phyloP scores from a whole-genome alignment of 2,329 filamentous ascomycete species.

The Sordariomycetes sp. region DNA sequence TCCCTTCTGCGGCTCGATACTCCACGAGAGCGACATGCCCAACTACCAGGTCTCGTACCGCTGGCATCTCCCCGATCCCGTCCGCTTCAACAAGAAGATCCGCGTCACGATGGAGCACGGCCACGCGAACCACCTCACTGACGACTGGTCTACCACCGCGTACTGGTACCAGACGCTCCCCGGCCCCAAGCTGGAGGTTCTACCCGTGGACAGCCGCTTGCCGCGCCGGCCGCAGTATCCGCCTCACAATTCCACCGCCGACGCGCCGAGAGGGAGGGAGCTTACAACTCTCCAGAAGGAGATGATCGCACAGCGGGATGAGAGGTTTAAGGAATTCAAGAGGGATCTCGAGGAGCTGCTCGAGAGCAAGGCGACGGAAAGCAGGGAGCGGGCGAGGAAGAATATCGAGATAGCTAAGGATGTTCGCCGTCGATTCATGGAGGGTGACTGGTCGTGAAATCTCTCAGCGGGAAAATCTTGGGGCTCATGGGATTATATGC shows the following conservation, averaged over 20 bases:
- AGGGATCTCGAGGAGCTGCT: slow-evolving; percentile 14
- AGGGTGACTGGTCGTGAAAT: background rate
- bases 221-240: slow-evolving; percentile 10
- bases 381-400: slow-evolving; percentile 6
- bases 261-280: slow-evolving; percentile 6
- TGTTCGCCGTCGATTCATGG: background rate
- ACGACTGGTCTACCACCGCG: slow-evolving; percentile 19
- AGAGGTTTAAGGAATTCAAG: slow-evolving; percentile 12
- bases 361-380: slow-evolving; percentile 11
- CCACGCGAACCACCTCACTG: slow-evolving; percentile 19
- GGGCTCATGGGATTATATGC: too few relatives aligned
- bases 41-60: slow-evolving; percentile 19
- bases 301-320: slow-evolving; percentile 9
- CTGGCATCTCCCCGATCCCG: slow-evolving; percentile 20
- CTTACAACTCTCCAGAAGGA: slow-evolving; percentile 2
- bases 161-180: slow-evolving; percentile 22
- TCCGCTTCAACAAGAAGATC: slow-evolving; percentile 19
- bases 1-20: slow-evolving; percentile 19
- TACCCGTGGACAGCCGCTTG: slow-evolving; percentile 13
- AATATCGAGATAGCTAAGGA: slow-evolving; percentile 6
- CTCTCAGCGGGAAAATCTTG: too few relatives aligned
- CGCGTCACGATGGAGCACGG: slow-evolving; percentile 16
- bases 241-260: slow-evolving; percentile 3
- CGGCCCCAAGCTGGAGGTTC: slow-evolving; percentile 16
- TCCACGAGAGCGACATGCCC: slow-evolving; percentile 20